These are phyloP conservation scores for Suillus subalutaceus DNA, from an alignment of 768 basidiomycete genomes.

Conservation along the genomic window DNA sequence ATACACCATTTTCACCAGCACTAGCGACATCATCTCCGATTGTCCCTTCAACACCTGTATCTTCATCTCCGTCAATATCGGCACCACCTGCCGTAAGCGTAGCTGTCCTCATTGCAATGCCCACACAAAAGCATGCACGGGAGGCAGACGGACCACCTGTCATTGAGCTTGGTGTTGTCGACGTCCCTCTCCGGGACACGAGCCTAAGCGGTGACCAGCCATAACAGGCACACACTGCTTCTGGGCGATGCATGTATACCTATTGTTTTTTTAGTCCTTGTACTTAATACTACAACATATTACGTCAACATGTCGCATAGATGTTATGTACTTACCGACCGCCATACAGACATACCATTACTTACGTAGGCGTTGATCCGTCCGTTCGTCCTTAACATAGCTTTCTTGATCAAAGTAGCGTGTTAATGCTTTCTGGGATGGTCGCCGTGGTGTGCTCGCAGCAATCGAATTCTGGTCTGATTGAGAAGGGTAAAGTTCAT, in stretches of 20 bases:
- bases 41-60: background rate
- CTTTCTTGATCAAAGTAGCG: background rate
- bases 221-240: background rate
- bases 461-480: background rate
- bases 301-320: background rate
- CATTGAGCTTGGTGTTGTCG: slow-evolving; percentile 36
- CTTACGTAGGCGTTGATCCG: background rate
- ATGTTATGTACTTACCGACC: background rate
- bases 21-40: slow-evolving; percentile 12
- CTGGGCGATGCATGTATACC: background rate
- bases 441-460: background rate
- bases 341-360: background rate
- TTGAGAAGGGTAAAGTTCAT: background rate
- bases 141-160: slow-evolving; percentile 33
- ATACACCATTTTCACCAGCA: slow-evolving; percentile 19
- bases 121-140: slow-evolving; percentile 17
- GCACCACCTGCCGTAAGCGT: slow-evolving; percentile 35
- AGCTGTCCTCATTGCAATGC: slow-evolving; percentile 51
- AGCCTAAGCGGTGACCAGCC: background rate
- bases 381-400: background rate
- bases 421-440: background rate
- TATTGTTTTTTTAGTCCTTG: background rate
- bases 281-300: background rate
- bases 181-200: slow-evolving; percentile 13
- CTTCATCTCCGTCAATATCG: slow-evolving; percentile 14